These are phyloP conservation scores for Gaultheria prostrata DNA, from an alignment of 148 eudicot species.

Conservation along the genomic window DNA sequence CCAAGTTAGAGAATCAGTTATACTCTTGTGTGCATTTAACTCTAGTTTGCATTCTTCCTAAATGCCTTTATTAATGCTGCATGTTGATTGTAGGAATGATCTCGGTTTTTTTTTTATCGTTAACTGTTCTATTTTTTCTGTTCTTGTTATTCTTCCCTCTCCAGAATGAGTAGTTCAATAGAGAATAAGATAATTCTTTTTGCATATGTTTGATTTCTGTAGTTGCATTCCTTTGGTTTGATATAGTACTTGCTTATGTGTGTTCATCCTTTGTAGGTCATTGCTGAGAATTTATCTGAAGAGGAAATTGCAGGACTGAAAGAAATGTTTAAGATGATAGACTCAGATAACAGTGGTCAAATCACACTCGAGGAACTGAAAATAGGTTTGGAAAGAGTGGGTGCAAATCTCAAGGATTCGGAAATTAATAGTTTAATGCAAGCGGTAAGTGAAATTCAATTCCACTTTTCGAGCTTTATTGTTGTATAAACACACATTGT, in stretches of 20 bases:
- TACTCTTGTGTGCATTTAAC: neutral
- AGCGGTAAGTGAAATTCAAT: slow-evolving; percentile 45
- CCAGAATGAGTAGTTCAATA: neutral
- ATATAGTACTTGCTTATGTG: neutral
- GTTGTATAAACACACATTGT: neutral
- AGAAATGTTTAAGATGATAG: slow-evolving; percentile 81
- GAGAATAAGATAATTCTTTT: neutral
- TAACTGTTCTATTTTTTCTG: neutral
- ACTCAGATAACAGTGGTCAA: slow-evolving; percentile 65
- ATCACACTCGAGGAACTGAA: slow-evolving; percentile 76
- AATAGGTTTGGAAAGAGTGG: slow-evolving; percentile 67
- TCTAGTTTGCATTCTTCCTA: neutral
- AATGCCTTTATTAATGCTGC: neutral
- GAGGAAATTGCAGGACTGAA: slow-evolving; percentile 79
- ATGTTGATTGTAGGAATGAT: neutral
- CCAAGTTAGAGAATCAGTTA: neutral
- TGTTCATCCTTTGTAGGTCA: slow-evolving; percentile 41
- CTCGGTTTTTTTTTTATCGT: neutral
- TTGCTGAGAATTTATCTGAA: slow-evolving; percentile 73
- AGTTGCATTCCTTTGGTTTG: neutral
- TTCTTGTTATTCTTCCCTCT: neutral
- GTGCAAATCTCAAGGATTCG: slow-evolving; percentile 61
- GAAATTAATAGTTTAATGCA: slow-evolving; percentile 62
- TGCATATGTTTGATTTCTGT: neutral
- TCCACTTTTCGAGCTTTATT: slow-evolving; percentile 2